phyloP scores from a whole-genome alignment of 371 early-diverging fungal species.

The Umbelopsis sp. region DNA sequence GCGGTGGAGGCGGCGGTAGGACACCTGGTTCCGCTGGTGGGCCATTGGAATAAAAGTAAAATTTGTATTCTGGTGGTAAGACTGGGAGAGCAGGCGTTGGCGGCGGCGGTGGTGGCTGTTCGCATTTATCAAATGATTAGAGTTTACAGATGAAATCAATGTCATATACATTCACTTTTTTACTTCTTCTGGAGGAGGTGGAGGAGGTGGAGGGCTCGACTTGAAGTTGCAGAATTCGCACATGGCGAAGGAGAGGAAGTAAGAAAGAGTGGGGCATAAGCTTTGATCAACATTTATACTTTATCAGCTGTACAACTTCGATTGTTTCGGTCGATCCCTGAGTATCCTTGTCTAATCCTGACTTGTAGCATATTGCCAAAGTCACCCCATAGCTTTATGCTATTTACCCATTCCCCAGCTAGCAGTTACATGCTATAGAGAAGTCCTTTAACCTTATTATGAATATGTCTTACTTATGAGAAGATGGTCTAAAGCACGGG shows the following conservation, averaged over 20 bases:
- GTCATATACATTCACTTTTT: no score
- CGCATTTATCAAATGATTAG: no score
- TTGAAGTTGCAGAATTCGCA: constrained; percentile 18
- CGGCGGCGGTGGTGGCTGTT: neutral
- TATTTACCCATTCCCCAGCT: no score
- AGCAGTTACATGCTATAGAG: no score
- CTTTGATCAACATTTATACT: neutral
- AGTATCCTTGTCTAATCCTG: no score
- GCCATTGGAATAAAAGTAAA: neutral
- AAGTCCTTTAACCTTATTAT: no score
- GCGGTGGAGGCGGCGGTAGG: neutral
- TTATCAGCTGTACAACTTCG: neutral
- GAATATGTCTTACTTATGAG: no score
- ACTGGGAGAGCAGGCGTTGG: neutral
- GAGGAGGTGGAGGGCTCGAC: neutral
- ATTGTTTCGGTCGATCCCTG: neutral
- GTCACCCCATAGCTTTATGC: no score
- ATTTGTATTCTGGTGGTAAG: constrained; percentile 8
- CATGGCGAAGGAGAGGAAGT: neutral
- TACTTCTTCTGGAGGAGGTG: neutral
- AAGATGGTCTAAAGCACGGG: no score
- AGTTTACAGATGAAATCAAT: no score
- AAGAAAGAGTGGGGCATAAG: neutral
- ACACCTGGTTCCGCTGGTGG: neutral
- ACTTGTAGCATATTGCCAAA: no score